Evolutionary conservation across 257 asterid genomes (phyloP), one percentile per base, ranked within the genome.

Genomic region (Nicotiana knightiana): DNA sequence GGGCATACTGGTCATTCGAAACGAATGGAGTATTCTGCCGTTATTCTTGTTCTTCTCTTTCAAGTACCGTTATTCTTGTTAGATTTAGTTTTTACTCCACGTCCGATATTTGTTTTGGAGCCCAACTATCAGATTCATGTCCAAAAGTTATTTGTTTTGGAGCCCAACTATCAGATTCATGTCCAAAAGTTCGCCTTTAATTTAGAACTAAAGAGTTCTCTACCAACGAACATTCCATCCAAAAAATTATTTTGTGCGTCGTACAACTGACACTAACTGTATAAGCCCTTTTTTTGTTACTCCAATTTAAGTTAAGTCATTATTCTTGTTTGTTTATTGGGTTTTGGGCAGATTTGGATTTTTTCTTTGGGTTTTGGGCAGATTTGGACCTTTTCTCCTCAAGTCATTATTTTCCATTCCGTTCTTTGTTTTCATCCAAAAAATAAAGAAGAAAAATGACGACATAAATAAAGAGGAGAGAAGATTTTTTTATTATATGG

Each of bases 1-100:
- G 92, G 94, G 83, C 21, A 88, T 37, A 73, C 32, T 73, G 53
- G 93, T 88, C 87, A 86, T 85, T 86, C 0, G 3, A 4, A 9
- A n/a, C 33, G 8, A 51, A 37, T 62, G 26, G 68, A 77, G 51
- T 67, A 83, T 86, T 86, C 85, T 61, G 86, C 89, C 90, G 88
- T 80, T 84, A 11, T 17, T 75, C 77, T 58, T 76, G 79, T 77
- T 81, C 48, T 43, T 43, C 46, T 39, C 6, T 39, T 39, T 39
- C 46, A 0, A 39, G 6, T 37, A 37, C 2, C 2, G 46, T 39
- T 39, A 39, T 39, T 39, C 9, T 39, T 39, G 46, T 39, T 39
- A 2, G 9, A 6, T 37, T 37, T 5, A 5, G 6, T 6, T 37
- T 37, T 37, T 5, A 6, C 1, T 37, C 24, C 0, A 5, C 7